Percentiles rank a stretch among this genome's conserved stretches.
These are phyloP conservation scores for Irpex lacteus DNA, from an alignment of 1,284 basidiomycete species.

Conservation along the genomic window DNA sequence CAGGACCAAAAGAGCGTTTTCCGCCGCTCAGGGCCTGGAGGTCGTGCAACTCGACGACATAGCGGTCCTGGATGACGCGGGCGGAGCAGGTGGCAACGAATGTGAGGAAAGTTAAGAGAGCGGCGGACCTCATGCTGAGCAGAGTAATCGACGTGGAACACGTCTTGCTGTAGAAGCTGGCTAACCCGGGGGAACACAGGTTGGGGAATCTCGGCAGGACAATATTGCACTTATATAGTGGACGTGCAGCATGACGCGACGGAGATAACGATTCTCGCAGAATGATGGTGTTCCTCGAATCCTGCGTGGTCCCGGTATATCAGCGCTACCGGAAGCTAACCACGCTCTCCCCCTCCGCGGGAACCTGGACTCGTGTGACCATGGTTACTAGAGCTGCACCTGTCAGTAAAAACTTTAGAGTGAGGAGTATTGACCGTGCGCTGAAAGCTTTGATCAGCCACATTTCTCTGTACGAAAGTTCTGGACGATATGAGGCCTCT, in stretches of 20 bases:
- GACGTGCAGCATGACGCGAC: background rate
- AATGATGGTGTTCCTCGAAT: background rate
- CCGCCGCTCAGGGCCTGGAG: background rate
- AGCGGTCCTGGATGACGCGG: background rate
- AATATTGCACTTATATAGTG: background rate
- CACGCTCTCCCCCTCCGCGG: background rate
- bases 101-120: background rate
- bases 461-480: background rate
- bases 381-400: background rate
- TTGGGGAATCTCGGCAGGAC: background rate
- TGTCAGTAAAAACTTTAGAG: background rate
- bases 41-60: conserved; percentile 8
- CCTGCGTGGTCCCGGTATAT: background rate
- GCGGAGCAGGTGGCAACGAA: background rate
- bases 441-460: background rate
- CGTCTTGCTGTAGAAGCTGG: background rate
- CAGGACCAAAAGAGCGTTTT: conserved; percentile 2
- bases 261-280: background rate
- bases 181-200: background rate
- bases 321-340: background rate
- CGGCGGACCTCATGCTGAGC: background rate
- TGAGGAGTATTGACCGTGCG: background rate
- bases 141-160: background rate
- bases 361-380: background rate
- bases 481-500: background rate